Evolutionary conservation across 2,329 filamentous ascomycete genomes (phyloP).

Genomic region (Rutstroemia sydowiana): DNA sequence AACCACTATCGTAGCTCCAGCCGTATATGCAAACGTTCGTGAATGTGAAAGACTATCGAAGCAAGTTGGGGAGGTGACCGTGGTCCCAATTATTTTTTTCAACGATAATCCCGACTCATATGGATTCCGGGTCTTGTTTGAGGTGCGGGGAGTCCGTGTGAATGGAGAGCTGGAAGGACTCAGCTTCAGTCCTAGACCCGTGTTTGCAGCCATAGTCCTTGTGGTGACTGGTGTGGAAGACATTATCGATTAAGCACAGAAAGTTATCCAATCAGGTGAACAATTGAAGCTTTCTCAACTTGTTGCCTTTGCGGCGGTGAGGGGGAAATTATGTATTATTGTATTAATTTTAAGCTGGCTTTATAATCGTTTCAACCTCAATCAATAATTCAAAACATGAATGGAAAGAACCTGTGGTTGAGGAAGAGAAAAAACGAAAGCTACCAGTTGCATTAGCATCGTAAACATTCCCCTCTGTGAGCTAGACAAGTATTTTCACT

Average conservation of each 20-base stretch:
- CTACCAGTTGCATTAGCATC: background rate
- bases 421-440: background rate
- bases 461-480: background rate
- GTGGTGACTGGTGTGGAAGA: conserved; percentile 29
- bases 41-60: conserved; percentile 73
- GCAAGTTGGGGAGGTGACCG: conserved; percentile 73
- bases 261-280: background rate
- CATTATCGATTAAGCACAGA: conserved; percentile 25
- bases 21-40: conserved; percentile 75
- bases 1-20: conserved; percentile 88
- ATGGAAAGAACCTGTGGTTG: background rate
- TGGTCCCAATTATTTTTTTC: conserved; percentile 84
- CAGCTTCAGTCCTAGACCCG: conserved; percentile 44
- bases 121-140: conserved; percentile 38
- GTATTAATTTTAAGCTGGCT: background rate
- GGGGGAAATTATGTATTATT: background rate
- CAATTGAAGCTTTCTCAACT: conserved; percentile 2
- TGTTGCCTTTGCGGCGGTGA: background rate
- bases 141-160: conserved; percentile 55
- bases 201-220: conserved; percentile 28
- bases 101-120: conserved; percentile 60
- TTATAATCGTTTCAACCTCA: too few relatives aligned
- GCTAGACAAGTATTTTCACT: background rate
- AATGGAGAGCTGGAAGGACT: conserved; percentile 75
- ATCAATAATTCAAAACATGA: too few relatives aligned